Evolutionary conservation across 23 red algal genomes (phyloP).

Genomic region (Agarophyton chilense): DNA sequence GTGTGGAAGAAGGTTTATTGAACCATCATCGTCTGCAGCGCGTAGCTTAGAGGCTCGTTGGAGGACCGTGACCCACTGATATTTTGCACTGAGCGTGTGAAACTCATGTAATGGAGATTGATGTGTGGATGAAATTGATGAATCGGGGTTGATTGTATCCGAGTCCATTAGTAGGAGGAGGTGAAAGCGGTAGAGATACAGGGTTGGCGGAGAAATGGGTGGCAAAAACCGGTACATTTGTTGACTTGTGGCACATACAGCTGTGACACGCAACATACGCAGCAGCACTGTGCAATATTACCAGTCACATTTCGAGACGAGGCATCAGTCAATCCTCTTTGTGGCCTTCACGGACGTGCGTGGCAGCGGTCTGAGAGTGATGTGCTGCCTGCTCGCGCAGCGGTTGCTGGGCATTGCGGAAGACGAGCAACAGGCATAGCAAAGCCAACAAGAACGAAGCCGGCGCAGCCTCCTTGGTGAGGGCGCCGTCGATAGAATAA

Average conservation of each 20-base stretch:
- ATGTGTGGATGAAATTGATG: neutral
- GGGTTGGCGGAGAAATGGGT: too few relatives aligned
- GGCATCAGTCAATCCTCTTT: too few relatives aligned
- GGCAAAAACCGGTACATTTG: too few relatives aligned
- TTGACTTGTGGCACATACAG: too few relatives aligned
- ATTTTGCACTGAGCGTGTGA: slow-evolving; percentile 25
- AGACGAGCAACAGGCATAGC: neutral
- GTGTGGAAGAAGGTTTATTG: slow-evolving; percentile 40
- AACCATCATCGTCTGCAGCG: slow-evolving; percentile 28
- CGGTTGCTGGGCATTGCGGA: neutral
- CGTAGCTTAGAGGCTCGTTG: slow-evolving; percentile 37
- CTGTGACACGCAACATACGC: too few relatives aligned
- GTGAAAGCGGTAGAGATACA: too few relatives aligned
- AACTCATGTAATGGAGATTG: neutral
- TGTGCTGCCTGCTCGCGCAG: neutral
- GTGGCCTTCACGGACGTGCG: too few relatives aligned
- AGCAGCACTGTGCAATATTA: too few relatives aligned
- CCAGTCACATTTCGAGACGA: too few relatives aligned
- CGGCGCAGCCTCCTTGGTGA: slow-evolving; percentile 15
- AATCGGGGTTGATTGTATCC: neutral
- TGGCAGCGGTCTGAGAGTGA: too few relatives aligned
- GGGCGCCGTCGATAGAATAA: neutral
- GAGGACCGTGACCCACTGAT: slow-evolving; percentile 40
- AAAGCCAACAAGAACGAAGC: slow-evolving; percentile 7
- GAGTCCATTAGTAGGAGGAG: neutral